Base-by-base conservation (phyloP, 768 basidiomycete genomes). In the Pleurotus pulmonarius region DNA sequence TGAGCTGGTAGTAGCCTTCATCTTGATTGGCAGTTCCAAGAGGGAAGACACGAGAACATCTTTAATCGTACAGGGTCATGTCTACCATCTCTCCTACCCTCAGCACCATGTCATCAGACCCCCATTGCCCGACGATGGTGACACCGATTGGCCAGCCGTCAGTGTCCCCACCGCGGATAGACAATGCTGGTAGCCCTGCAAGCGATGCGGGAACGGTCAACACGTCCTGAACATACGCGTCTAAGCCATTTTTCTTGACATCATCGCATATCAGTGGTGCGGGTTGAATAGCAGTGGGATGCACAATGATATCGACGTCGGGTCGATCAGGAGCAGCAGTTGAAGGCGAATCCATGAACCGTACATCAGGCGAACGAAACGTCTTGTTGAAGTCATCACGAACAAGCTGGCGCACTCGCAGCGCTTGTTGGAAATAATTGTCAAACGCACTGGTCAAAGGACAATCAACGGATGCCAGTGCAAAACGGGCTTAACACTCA, bases 391-490 rank as follows among this genome's bases (percentile, higher is more conserved):
- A 94, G 64, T 98, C 95, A 4, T 77, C 64, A 57, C 83, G 81
- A 51, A 99, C 75, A 6, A 81, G 72, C 49, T 80, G 78, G 1
- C 96, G 86, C 8, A 98, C 82, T 29, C 85, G 80, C 59, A 93
- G 88, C 0, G 96, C 95, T 73, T 96, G 93, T 4, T 98, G 78
- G 67, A 94, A 99, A 69, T 96, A 98, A 65, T 96, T 98, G 71
- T 98, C 90, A 65, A 94, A 98, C n/a, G 94, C 94, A 56, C 94
- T 98, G 63, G 5, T 40, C 34, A 43, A 55, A 3, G 47, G 15
- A 51, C 22, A 59, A 45, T 37, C 5, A 40, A 15, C 11, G 20
- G 48, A 46, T 25, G 45, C 18, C 46, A 24, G 46, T 47, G 37
- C 26, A 6, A 3, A 43, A 22, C 46, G 34, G 29, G 24, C 4